Base-by-base conservation (phyloP, 2,329 filamentous ascomycete genomes). In the Fusarium nodosum region DNA sequence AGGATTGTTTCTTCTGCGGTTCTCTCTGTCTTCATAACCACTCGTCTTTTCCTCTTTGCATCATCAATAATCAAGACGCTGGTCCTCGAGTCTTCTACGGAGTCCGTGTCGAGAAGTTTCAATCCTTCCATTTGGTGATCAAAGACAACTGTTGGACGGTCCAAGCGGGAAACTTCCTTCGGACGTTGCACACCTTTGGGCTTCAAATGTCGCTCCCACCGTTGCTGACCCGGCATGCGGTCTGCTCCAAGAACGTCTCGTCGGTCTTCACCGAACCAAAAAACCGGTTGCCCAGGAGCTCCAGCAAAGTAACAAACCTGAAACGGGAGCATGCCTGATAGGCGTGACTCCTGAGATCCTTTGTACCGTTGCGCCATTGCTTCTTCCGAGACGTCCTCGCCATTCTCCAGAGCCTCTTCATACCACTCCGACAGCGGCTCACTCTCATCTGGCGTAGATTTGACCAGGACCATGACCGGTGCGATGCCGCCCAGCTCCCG, bases 231-330 rank as follows among this genome's bases (percentile, higher is more conserved):
- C n/a, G 73, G 73, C 73, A 75, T 75, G n/a, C 69, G 69, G 39
- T 74, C 73, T 28, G 73, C 68, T 11, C 73, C 70, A 31, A 75
- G 69, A 16, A 74, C 73, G 26, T 75, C 73, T 28, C 73, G 45
- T 11, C 73, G 59, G 54, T 75, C 73, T 38, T 75, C 73, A 13
- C 73, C 73, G 48, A 75, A 74, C 73, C 73, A 75, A 24, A 74
- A 50, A 11, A 31, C 48, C 8, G 62, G 30, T 36, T 51, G 54
- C 7, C 69, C 71, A 13, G 70, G 73, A 10, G 58, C 70, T 34
- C 65, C 58, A 4, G 69, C 57, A 24, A 58, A 63, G 41, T 75
- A 75, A 63, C 73, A 75, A 34, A 73, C 73, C 30, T 75, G 72
- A 26, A 75, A 75, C 0, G 73, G 73, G 28, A 75, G 62, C 59